Conservation (phyloP, 2,329 filamentous ascomycete genomes). For the Neonectria coccinea region DNA sequence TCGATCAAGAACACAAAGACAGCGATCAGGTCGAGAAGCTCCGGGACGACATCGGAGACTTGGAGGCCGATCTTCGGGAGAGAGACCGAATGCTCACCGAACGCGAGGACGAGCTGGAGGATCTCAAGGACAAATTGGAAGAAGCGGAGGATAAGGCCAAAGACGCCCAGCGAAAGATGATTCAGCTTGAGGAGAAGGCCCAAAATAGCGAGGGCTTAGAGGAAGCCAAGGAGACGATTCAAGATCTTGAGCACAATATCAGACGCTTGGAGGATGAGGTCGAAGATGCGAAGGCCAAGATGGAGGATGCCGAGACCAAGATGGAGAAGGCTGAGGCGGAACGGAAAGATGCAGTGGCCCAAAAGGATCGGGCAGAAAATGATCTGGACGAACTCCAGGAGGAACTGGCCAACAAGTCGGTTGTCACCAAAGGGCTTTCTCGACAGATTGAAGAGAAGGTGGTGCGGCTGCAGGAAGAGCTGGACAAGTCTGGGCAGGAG, state of each 20-base stretch:
- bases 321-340: constrained; percentile 61
- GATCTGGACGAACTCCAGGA: constrained; percentile 77
- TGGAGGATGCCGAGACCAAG: constrained; percentile 59
- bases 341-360: constrained; percentile 63
- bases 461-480: constrained; percentile 73
- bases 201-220: constrained; percentile 63
- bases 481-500: constrained; percentile 65
- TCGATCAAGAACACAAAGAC: constrained; percentile 68
- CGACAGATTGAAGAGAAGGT: constrained; percentile 81
- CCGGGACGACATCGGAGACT: constrained; percentile 78
- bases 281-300: constrained; percentile 65
- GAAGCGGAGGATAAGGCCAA: constrained; percentile 70
- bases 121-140: constrained; percentile 67
- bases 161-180: constrained; percentile 61
- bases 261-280: constrained; percentile 66
- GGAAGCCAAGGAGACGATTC: constrained; percentile 68
- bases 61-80: constrained; percentile 80
- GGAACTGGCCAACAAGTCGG: constrained; percentile 83
- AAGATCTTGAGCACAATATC: constrained; percentile 67
- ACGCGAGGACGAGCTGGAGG: constrained; percentile 79
- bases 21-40: constrained; percentile 73
- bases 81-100: constrained; percentile 80
- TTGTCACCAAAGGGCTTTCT: constrained; percentile 79
- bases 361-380: constrained; percentile 68
- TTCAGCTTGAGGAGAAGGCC: constrained; percentile 69